Conservation (phyloP, 2,329 filamentous ascomycete species). For the Trichoderma asperellum region DNA sequence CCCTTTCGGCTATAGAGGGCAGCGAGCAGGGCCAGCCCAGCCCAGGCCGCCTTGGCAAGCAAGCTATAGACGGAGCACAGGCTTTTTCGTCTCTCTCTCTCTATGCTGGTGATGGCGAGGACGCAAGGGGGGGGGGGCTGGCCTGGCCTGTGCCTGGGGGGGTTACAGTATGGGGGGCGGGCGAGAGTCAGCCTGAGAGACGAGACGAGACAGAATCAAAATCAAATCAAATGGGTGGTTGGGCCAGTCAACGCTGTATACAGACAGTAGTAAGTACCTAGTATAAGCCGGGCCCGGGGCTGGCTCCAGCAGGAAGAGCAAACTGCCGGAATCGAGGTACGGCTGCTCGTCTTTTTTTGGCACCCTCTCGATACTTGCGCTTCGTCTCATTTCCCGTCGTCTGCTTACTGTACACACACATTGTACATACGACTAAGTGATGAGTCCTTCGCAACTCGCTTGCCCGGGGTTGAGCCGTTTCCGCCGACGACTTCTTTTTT, state of each 20-base stretch:
- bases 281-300: not conserved
- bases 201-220: too few species aligned
- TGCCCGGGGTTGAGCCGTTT: constrained; percentile 20
- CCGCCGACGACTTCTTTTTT: not conserved
- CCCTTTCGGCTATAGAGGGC: not conserved
- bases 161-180: not conserved
- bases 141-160: not conserved
- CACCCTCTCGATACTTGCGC: not conserved
- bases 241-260: not conserved
- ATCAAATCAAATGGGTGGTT: not conserved
- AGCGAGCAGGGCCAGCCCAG: not conserved
- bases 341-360: not conserved
- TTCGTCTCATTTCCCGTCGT: not conserved
- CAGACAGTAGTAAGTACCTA: too few species aligned
- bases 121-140: not conserved
- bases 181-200: not conserved
- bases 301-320: not conserved
- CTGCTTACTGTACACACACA: not conserved
- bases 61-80: not conserved
- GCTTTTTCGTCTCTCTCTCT: not conserved
- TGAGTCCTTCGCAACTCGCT: not conserved
- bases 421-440: not conserved
- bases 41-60: not conserved
- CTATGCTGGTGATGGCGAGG: not conserved
- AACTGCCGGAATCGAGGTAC: not conserved